A percentile compares a stretch with the other conserved stretches of the same genome.
Evolutionary conservation across 768 basidiomycete genomes (phyloP).

Genomic region (Mycena venus): DNA sequence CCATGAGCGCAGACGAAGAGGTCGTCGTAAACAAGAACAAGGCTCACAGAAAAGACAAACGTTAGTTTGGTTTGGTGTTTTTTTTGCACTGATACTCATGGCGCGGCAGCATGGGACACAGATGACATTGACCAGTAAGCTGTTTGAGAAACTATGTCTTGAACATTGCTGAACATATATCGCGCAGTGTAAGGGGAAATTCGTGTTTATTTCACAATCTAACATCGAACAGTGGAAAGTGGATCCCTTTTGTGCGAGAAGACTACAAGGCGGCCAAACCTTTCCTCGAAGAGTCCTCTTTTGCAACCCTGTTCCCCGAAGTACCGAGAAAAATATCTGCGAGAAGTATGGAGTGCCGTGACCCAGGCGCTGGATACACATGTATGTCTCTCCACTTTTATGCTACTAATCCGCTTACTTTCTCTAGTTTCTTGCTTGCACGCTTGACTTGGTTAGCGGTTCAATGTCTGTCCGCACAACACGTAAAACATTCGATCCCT

Average conservation of each 20-base stretch:
- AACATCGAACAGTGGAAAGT: slow-evolving; percentile 81
- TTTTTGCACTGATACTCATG: slow-evolving; percentile 11
- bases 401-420: slow-evolving; percentile 10
- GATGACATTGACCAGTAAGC: slow-evolving; percentile 98
- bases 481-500: slow-evolving; percentile 97
- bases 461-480: slow-evolving; percentile 98
- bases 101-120: slow-evolving; percentile 92
- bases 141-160: slow-evolving; percentile 16
- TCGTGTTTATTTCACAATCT: not conserved
- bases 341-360: slow-evolving; percentile 94
- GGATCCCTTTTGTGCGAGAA: slow-evolving; percentile 75
- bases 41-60: slow-evolving; percentile 93
- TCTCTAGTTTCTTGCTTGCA: slow-evolving; percentile 86
- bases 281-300: slow-evolving; percentile 96
- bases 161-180: slow-evolving; percentile 16
- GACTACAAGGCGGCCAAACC: slow-evolving; percentile 84
- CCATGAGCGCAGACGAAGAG: slow-evolving; percentile 55
- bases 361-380: slow-evolving; percentile 87
- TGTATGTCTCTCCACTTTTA: slow-evolving; percentile 54
- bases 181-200: slow-evolving; percentile 56
- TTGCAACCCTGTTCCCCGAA: slow-evolving; percentile 98
- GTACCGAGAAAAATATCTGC: slow-evolving; percentile 96
- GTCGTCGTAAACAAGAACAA: slow-evolving; percentile 84
- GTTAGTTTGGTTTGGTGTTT: slow-evolving; percentile 59
- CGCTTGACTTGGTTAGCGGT: slow-evolving; percentile 94